Evolutionary conservation across 139 green algal genomes (phyloP).

Genomic region (Tetradesmus obliquus): DNA sequence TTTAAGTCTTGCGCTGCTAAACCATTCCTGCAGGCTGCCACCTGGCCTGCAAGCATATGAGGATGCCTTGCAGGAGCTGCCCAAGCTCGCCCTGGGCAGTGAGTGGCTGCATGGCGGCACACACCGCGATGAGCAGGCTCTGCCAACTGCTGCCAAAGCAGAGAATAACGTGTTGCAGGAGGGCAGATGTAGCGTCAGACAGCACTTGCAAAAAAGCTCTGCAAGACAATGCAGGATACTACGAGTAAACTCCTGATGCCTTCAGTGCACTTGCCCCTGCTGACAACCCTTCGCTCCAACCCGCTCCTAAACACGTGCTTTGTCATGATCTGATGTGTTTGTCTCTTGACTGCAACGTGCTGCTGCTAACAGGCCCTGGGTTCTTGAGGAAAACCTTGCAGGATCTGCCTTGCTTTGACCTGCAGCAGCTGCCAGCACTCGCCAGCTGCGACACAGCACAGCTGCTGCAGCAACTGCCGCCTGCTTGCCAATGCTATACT

Average conservation of each 20-base stretch:
- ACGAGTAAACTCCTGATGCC: too few species aligned
- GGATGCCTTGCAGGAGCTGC: slow-evolving; percentile 41
- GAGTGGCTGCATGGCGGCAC: background rate
- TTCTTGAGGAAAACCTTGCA: slow-evolving; percentile 12
- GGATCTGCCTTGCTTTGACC: slow-evolving; percentile 47
- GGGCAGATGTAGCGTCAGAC: too few species aligned
- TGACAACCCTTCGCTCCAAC: too few species aligned
- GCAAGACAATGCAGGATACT: too few species aligned
- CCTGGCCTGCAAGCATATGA: slow-evolving; percentile 24
- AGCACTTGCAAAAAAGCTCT: too few species aligned
- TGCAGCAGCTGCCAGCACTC: slow-evolving; percentile 12
- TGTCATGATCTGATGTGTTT: too few species aligned
- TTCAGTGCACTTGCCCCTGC: too few species aligned
- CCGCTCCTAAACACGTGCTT: too few species aligned
- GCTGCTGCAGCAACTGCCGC: background rate
- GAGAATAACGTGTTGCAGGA: background rate
- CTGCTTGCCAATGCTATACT: background rate
- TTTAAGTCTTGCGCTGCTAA: too few species aligned
- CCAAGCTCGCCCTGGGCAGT: slow-evolving; percentile 31
- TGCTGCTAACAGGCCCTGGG: slow-evolving; percentile 8
- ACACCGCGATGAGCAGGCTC: too few species aligned
- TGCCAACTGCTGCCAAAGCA: background rate
- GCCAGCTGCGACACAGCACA: background rate
- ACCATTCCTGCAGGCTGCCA: slow-evolving; percentile 15
- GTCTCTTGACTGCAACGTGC: too few species aligned